phyloP scores from a whole-genome alignment of 495 filamentous ascomycete species.

The Penicillium macrosclerotiorum region DNA sequence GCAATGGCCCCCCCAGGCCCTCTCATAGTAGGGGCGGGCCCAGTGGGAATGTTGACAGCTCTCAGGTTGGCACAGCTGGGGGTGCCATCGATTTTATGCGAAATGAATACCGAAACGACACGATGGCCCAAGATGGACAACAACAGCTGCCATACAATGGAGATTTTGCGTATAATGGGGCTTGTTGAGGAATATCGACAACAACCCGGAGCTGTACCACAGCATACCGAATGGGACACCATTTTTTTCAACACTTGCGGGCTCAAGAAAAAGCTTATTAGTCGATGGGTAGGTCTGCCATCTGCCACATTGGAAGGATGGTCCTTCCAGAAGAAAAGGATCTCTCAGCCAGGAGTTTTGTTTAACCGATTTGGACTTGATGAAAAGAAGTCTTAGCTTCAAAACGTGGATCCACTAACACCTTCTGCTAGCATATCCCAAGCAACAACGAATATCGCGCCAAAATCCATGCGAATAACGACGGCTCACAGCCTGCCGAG shows the following conservation, averaged over 20 bases:
- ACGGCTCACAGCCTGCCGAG: constrained; percentile 11
- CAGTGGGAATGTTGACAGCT: constrained; percentile 21
- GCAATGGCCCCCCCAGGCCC: too few species aligned
- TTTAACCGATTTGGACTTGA: too few species aligned
- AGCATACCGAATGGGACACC: constrained; percentile 1
- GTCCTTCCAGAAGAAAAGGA: too few species aligned
- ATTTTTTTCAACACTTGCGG: neutral
- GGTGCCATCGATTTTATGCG: constrained; percentile 14
- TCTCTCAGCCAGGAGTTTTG: too few species aligned
- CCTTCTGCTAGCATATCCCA: neutral
- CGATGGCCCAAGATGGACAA: constrained; percentile 38
- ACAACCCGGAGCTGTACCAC: constrained; percentile 3
- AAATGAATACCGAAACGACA: constrained; percentile 23
- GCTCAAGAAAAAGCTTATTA: constrained; percentile 2
- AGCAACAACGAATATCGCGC: neutral
- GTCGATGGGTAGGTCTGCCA: constrained; percentile 10
- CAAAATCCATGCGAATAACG: constrained; percentile 6
- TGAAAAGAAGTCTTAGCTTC: too few species aligned
- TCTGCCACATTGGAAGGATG: too few species aligned
- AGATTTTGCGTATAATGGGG: constrained; percentile 27
- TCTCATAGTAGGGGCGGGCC: constrained; percentile 25
- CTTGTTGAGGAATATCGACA: constrained; percentile 22
- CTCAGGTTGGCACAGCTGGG: constrained; percentile 12
- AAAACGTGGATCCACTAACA: neutral
- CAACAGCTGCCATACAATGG: constrained; percentile 33